These are phyloP conservation scores for Glycyrrhiza uralensis DNA, from an alignment of 306 rosid species.

Conservation along the genomic window DNA sequence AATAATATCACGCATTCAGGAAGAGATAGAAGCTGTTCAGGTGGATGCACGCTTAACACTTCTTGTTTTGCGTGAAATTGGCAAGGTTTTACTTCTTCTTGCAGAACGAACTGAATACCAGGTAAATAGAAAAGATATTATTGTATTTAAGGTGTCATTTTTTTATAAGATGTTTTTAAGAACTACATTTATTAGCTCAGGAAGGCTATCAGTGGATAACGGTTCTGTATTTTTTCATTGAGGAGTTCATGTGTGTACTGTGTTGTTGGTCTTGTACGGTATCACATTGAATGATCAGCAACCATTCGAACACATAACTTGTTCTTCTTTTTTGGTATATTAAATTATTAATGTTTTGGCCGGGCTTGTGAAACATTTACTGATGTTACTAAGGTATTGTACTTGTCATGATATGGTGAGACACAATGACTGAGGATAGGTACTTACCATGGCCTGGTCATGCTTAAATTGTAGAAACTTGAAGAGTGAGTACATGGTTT, in stretches of 20 bases:
- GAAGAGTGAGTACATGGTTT: background rate
- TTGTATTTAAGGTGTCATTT: slow-evolving; percentile 12
- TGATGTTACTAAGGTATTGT: background rate
- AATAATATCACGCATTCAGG: slow-evolving; percentile 79
- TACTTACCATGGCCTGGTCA: background rate
- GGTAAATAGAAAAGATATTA: slow-evolving; percentile 37
- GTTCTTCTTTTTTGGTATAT: background rate
- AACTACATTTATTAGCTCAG: slow-evolving; percentile 3
- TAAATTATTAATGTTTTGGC: background rate
- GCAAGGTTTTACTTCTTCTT: slow-evolving; percentile 84
- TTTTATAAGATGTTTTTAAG: background rate
- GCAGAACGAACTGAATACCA: slow-evolving; percentile 88
- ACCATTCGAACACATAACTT: background rate
- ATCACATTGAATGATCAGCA: background rate
- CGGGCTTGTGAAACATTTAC: background rate
- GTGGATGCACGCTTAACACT: slow-evolving; percentile 90
- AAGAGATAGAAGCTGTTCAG: slow-evolving; percentile 96
- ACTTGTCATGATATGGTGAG: slow-evolving; percentile 19
- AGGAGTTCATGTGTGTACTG: slow-evolving; percentile 9
- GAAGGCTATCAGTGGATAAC: background rate
- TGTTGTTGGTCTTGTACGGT: background rate
- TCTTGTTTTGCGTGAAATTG: slow-evolving; percentile 93
- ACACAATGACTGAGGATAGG: background rate
- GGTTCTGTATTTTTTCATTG: background rate
- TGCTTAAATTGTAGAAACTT: slow-evolving; percentile 10